Evolutionary conservation across 139 green algal species (phyloP), one percentile per base, ranked within the genome.

Genomic region (Volvox reticuliferus): DNA sequence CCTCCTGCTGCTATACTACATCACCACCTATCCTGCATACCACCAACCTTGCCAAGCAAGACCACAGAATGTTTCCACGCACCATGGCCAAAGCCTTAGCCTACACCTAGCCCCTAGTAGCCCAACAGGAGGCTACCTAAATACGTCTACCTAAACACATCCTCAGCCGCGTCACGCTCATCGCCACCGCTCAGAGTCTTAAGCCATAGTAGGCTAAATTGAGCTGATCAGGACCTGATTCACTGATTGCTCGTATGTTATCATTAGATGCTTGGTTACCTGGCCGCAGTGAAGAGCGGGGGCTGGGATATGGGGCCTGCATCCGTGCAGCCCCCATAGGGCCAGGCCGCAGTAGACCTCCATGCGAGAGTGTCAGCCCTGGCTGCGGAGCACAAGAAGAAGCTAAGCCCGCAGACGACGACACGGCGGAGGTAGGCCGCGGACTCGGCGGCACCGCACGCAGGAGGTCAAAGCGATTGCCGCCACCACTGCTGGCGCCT

Each of bases 241-340:
- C 12, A 2, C 37, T n/a, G n/a, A n/a, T 44, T 20, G 84, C 84
- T 44, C 69, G 5, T 44, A 89, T 82, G 85, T 89, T 89, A 50
- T 73, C 69, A 28, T 28, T 67, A 0, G 22, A 6, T 5, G 30
- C 1, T 30, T n/a, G 71, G 16, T 32, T 30, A 1, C 26, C 71
- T 18, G 21, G 26, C 14, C 22, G 71, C 26, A 79, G 21, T 18
- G 71, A 20, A 14, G 71, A 79, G 9, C 44, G 44, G 44, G 44
- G 44, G 9, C 44, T 55, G 2, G 3, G 22, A 75, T 75, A 75
- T 3, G 71, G 26, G 26, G 71, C 21, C 22, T 30, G 71, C 71
- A 30, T 14, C 71, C 71, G 71, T 32, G 21, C 71, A 30, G 71
- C 71, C 21, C 14, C 26, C 22, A n/a, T 30, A n/a, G 71, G 35